phyloP scores from a whole-genome alignment of 441 rosid species.

The Heliophila coronopifolia region DNA sequence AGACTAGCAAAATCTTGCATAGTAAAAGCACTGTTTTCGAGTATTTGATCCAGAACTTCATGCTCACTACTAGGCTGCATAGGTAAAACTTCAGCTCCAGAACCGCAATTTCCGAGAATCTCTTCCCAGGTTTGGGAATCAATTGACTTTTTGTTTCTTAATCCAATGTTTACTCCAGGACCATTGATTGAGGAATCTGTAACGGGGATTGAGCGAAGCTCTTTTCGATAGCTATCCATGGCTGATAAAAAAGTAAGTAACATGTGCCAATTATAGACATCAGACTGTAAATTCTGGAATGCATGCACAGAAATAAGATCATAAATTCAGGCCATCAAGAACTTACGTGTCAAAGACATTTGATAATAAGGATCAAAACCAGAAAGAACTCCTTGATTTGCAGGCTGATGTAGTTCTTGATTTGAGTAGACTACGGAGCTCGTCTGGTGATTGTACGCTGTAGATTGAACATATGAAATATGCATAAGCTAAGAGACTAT shows the following conservation, averaged over 20 bases:
- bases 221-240: conserved; percentile 46
- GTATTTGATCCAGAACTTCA: conserved; percentile 40
- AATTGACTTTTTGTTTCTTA: conserved; percentile 39
- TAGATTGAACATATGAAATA: conserved; percentile 16
- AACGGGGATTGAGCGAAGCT: conserved; percentile 33
- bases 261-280: not conserved
- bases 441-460: conserved; percentile 62
- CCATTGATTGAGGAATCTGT: conserved; percentile 33
- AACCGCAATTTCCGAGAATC: conserved; percentile 35
- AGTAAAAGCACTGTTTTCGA: conserved; percentile 31
- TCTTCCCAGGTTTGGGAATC: conserved; percentile 64
- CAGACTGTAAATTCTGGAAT: not conserved
- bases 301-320: not conserved
- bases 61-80: conserved; percentile 40
- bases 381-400: conserved; percentile 35
- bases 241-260: conserved; percentile 14
- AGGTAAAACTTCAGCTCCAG: conserved; percentile 40
- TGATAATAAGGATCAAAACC: conserved; percentile 40
- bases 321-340: conserved; percentile 14
- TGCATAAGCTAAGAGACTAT: conserved; percentile 17
- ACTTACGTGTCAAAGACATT: conserved; percentile 43
- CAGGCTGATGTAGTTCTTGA: conserved; percentile 42
- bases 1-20: conserved; percentile 43
- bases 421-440: conserved; percentile 41
- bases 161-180: conserved; percentile 38